Base-by-base conservation (phyloP, 305 asterid genomes). In the Caryopteris hybrid region DNA sequence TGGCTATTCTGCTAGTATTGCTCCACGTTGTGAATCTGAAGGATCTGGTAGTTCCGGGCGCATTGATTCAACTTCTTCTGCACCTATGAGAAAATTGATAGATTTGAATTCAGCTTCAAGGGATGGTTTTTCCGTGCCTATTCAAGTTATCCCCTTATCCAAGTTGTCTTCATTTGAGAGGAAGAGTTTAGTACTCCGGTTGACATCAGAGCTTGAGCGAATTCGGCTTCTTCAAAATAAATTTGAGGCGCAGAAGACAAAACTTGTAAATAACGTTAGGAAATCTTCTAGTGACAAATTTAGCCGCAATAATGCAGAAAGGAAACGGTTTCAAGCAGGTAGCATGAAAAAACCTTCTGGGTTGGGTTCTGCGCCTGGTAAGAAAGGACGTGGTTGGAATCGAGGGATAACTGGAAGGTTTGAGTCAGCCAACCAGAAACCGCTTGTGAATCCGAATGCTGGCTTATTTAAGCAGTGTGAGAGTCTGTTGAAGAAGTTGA, bases 171-270 rank as follows among this genome's bases (percentile, higher is more conserved):
- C 81, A 27, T 69, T 62, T 48, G 94, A 88, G 80, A 88, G 86
- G 74, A 85, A 71, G 80, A 79, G 38, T 53, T 75, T 90, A 76
- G 76, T 76, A 38, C 75, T 74, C 54, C 87, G 85, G 27, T 69
- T 92, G 73, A 83, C 81, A 77, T 71, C 89, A 25, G 98, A 92
- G 84, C 96, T 90, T 43, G 94, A 85, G 62, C 82, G 76, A 77
- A 85, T 74, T 81, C 81, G 81, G 48, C 54, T 68, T 39, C 69
- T 88, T 39, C 90, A 78, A 76, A 88, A 61, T 74, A 84, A 81
- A 77, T 47, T 83, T 48, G 89, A 81, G 54, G 70, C 64, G 8
- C 78, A 68, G 43, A 83, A 79, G 79, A 67, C 77, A 53, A 76
- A 41, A 66, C 23, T 62, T 39, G 69, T 72, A 21, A 87, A 76